A percentile compares a stretch with the other conserved stretches of the same genome.
These are phyloP conservation scores for Pyrenophora seminiperda DNA, from an alignment of 2,329 filamentous ascomycete species.

Conservation along the genomic window DNA sequence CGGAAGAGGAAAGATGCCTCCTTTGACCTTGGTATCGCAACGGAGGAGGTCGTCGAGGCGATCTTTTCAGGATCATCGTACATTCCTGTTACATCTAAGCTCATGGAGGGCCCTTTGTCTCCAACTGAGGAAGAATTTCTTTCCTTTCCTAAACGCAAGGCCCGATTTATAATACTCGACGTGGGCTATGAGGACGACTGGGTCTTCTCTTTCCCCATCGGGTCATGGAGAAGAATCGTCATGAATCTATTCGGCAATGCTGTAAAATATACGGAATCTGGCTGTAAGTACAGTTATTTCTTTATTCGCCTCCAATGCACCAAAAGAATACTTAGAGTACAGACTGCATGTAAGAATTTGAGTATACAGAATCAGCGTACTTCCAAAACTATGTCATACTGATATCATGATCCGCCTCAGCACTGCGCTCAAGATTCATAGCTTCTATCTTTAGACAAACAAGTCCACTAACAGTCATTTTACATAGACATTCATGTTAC, in stretches of 20 bases:
- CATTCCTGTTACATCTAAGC: constrained; percentile 17
- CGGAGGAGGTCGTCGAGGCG: constrained; percentile 33
- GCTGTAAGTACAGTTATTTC: constrained; percentile 13
- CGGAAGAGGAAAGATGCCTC: constrained; percentile 19
- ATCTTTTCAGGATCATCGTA: constrained; percentile 45
- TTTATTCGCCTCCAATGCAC: not conserved
- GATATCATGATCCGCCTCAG: not conserved
- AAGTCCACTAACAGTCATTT: not conserved
- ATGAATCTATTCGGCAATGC: constrained; percentile 49
- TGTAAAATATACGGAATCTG: constrained; percentile 43
- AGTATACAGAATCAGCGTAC: not conserved
- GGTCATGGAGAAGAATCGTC: constrained; percentile 43
- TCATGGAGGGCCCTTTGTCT: constrained; percentile 11
- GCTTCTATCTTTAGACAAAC: not conserved
- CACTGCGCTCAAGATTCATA: not conserved
- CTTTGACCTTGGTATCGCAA: constrained; percentile 28
- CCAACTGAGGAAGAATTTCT: constrained; percentile 4
- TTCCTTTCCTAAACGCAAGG: constrained; percentile 18
- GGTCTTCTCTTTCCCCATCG: constrained; percentile 50
- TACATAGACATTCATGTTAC: constrained; percentile 31
- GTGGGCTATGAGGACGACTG: constrained; percentile 43
- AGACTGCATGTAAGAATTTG: no score
- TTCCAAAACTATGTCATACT: not conserved
- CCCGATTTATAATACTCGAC: constrained; percentile 37
- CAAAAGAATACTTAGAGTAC: no score